These are phyloP conservation scores for Macaranga tanarius DNA, from an alignment of 441 rosid species.

Conservation along the genomic window DNA sequence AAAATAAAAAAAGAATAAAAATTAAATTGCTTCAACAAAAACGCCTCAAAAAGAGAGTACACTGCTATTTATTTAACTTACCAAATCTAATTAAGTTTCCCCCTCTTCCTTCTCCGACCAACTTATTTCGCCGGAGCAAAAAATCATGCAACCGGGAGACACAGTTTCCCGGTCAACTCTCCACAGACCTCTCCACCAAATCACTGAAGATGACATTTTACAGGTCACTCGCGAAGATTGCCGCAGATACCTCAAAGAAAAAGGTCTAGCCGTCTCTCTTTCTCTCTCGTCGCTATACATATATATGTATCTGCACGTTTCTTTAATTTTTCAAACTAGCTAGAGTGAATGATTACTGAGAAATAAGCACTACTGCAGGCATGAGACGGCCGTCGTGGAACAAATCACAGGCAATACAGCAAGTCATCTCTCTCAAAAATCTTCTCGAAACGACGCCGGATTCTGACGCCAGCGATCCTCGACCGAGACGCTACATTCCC, in stretches of 20 bases:
- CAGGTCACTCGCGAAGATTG: constrained; percentile 92
- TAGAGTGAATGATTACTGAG: neutral
- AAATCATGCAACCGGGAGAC: constrained; percentile 44
- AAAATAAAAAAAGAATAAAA: neutral
- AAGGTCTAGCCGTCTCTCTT: constrained; percentile 40
- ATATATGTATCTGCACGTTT: neutral
- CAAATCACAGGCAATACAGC: constrained; percentile 94
- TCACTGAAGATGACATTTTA: constrained; percentile 88
- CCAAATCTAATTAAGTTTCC: constrained; percentile 6
- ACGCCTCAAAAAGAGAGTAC: constrained; percentile 1
- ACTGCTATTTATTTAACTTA: constrained; percentile 4
- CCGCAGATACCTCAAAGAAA: constrained; percentile 77
- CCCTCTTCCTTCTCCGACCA: neutral
- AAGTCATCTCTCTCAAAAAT: constrained; percentile 77
- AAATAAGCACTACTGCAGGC: constrained; percentile 36
- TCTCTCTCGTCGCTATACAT: neutral
- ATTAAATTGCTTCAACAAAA: constrained; percentile 3
- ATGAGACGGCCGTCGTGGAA: constrained; percentile 91
- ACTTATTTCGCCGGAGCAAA: constrained; percentile 30
- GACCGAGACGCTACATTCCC: constrained; percentile 42
- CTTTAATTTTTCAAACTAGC: neutral
- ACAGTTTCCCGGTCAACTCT: constrained; percentile 58
- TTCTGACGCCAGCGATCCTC: constrained; percentile 49
- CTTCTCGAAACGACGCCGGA: constrained; percentile 53
- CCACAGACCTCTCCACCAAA: constrained; percentile 62